These are phyloP conservation scores for Spergularia bocconei DNA, from an alignment of 148 eudicot species.

Conservation along the genomic window DNA sequence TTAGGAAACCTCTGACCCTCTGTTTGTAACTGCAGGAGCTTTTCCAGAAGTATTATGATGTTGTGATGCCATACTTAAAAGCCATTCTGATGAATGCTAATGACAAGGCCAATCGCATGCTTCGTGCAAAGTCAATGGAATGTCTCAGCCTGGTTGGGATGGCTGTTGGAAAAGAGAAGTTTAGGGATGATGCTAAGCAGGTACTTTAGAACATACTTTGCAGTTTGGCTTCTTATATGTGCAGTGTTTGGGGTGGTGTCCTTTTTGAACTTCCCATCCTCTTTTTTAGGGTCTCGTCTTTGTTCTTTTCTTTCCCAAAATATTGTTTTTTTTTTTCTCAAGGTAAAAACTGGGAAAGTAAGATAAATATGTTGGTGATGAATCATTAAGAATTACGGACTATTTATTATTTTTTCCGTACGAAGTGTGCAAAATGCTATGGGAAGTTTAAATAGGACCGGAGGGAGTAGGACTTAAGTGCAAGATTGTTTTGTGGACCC, in stretches of 20 bases:
- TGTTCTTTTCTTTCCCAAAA: too few species aligned
- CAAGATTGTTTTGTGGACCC: not conserved
- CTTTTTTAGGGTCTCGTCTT: too few species aligned
- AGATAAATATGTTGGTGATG: not conserved
- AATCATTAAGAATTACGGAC: too few species aligned
- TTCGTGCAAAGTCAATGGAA: conserved; percentile 47
- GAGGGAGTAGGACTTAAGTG: not conserved
- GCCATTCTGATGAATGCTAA: conserved; percentile 39
- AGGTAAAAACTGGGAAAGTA: too few species aligned
- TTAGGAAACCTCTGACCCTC: not conserved
- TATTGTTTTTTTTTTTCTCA: too few species aligned
- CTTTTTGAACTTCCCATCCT: too few species aligned
- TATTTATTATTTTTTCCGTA: too few species aligned
- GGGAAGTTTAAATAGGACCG: not conserved
- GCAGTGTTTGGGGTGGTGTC: not conserved
- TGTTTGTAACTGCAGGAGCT: conserved; percentile 36
- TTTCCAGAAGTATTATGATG: conserved; percentile 44
- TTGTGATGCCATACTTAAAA: conserved; percentile 48
- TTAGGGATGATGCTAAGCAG: conserved; percentile 47
- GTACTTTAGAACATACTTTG: conserved; percentile 16
- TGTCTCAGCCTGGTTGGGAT: conserved; percentile 50
- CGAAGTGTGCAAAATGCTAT: too few species aligned
- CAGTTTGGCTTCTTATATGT: not conserved
- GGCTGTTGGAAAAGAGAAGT: conserved; percentile 56
- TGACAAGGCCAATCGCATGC: conserved; percentile 42